phyloP scores from a whole-genome alignment of 495 filamentous ascomycete genomes.

The Tuber umbilicatum region DNA sequence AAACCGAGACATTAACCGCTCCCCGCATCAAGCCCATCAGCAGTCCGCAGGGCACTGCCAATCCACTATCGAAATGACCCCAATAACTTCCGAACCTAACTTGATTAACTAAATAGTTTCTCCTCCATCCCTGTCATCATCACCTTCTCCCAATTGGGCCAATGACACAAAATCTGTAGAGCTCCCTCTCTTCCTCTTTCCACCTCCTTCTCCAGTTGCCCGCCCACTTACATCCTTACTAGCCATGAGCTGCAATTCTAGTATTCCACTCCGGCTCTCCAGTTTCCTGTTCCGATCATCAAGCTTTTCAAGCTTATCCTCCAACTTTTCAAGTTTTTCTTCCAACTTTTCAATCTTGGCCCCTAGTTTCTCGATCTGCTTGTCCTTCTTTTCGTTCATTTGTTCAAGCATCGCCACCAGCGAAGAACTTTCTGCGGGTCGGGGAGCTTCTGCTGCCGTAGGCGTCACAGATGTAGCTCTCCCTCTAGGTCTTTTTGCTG shows the following conservation, averaged over 20 bases:
- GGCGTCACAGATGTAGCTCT: neutral
- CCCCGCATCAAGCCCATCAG: neutral
- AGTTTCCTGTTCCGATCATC: conserved; percentile 28
- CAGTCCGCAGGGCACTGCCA: neutral
- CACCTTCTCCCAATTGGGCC: neutral
- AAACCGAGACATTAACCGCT: neutral
- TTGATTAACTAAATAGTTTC: neutral
- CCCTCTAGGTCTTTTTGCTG: neutral
- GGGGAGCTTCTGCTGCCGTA: neutral
- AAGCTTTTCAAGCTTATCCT: conserved; percentile 31
- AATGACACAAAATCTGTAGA: conserved; percentile 10
- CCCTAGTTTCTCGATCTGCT: conserved; percentile 29
- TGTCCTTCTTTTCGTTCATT: conserved; percentile 28
- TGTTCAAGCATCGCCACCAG: conserved; percentile 22
- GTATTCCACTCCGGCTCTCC: conserved; percentile 24
- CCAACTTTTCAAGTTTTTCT: conserved; percentile 31
- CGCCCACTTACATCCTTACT: neutral
- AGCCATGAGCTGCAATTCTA: conserved; percentile 27
- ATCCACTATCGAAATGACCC: neutral
- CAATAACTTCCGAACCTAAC: neutral
- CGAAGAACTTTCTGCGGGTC: conserved; percentile 1
- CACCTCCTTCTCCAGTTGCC: neutral
- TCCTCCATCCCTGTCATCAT: neutral
- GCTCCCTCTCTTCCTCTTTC: conserved; percentile 29
- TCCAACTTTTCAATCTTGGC: conserved; percentile 28